Conservation (phyloP, 1,284 basidiomycete species). For the Inonotus obliquus region DNA sequence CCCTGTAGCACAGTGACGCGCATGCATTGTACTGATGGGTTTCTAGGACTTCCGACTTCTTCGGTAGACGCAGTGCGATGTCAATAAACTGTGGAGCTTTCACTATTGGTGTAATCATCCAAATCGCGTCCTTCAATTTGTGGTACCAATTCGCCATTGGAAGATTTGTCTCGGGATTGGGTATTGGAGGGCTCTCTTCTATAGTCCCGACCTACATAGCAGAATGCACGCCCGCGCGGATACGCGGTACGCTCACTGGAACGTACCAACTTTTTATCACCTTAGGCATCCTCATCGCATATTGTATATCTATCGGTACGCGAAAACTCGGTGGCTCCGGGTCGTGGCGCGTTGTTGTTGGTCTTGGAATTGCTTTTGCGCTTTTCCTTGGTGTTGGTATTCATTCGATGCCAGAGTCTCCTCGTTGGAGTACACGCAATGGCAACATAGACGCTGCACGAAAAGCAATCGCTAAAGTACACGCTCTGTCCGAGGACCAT, state of each 20-base stretch:
- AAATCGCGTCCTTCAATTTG: conserved; percentile 41
- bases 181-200: conserved; percentile 68
- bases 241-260: conserved; percentile 72
- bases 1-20: neutral
- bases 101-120: conserved; percentile 65
- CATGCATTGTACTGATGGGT: neutral
- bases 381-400: conserved; percentile 73
- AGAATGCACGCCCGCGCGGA: conserved; percentile 72
- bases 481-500: conserved; percentile 47
- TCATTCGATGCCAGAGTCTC: conserved; percentile 30
- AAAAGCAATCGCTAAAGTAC: conserved; percentile 47
- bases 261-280: conserved; percentile 77
- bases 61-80: conserved; percentile 74
- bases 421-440: neutral
- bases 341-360: conserved; percentile 70
- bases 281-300: conserved; percentile 68
- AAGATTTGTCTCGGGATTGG: conserved; percentile 62
- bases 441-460: conserved; percentile 43
- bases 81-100: conserved; percentile 62
- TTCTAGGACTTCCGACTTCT: conserved; percentile 45
- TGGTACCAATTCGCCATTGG: conserved; percentile 71
- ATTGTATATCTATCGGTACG: conserved; percentile 57
- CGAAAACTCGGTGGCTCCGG: conserved; percentile 41
- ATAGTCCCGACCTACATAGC: conserved; percentile 80
- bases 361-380: conserved; percentile 68